Conservation (phyloP, 1,284 basidiomycete species). For the Trichosporon ovoides region DNA sequence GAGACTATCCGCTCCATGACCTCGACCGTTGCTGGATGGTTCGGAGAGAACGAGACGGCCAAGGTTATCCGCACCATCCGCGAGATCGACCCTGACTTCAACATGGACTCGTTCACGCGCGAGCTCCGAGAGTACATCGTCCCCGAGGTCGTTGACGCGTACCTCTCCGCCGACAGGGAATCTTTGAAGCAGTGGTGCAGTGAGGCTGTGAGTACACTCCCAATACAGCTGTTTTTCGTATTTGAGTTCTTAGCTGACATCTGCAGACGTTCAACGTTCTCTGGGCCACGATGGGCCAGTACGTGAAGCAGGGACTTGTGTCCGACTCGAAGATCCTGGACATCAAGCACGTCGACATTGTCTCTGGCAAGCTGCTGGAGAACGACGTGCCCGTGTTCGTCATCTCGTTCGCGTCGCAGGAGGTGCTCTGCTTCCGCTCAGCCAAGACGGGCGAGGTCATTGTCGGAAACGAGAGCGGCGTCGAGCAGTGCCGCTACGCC, state of each 20-base stretch:
- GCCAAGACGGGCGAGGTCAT: conserved; percentile 77
- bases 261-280: conserved; percentile 89
- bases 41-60: conserved; percentile 97
- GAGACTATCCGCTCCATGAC: conserved; percentile 76
- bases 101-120: conserved; percentile 76
- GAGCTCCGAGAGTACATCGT: conserved; percentile 96
- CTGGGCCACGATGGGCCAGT: conserved; percentile 96
- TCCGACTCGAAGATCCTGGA: conserved; percentile 88
- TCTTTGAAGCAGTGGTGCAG: conserved; percentile 86
- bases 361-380: conserved; percentile 75
- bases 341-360: conserved; percentile 87
- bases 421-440: conserved; percentile 86
- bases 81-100: conserved; percentile 78
- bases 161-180: conserved; percentile 81
- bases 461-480: conserved; percentile 80
- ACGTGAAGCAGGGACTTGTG: conserved; percentile 79
- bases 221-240: no score
- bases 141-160: conserved; percentile 95
- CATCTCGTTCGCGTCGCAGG: conserved; percentile 90
- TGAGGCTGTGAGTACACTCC: conserved; percentile 79
- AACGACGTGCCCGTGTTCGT: conserved; percentile 87
- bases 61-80: conserved; percentile 85
- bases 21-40: conserved; percentile 73
- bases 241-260: no score
- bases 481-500: conserved; percentile 89